Evolutionary conservation across 2,329 filamentous ascomycete genomes (phyloP), one percentile per base, ranked within the genome.

Genomic region (Verticillium zaregamsianum): DNA sequence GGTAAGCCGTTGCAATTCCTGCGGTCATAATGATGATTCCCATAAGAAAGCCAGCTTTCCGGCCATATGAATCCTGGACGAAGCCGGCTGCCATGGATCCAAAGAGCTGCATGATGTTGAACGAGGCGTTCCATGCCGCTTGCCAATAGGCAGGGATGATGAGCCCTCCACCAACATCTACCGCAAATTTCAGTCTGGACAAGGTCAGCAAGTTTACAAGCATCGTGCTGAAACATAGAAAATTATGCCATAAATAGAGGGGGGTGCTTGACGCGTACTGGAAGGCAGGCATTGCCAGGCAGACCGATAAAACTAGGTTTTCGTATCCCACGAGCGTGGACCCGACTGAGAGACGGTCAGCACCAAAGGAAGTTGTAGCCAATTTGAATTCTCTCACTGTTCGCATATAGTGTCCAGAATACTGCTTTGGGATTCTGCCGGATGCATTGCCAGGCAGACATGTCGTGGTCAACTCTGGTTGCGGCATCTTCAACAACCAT

Each of bases 71-170:
- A 49, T 69, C 67, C 23, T 66, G 64, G 12, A 64, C 52, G 55
- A 61, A 67, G 39, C 67, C 67, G 9, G 65, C 62, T 12, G 57
- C 37, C 8, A 65, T 54, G 11, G 66, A 64, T 11, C 67, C 66
- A 6, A 68, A 39, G 49, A 66, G 60, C 59, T 64, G 67, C 61
- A 63, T 64, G 14, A 65, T 58, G 56, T 68, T 66, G 61, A 64
- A 66, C 49, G 58, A 59, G 15, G 66, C 66, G 59, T 64, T 69
- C 67, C 67, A 69, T 23, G 62, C 62, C 8, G 66, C 63, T 49
- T 69, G 66, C 67, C 66, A 69, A 55, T 63, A 64, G 55, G 67
- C 66, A 9, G 67, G 66, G 33, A 69, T 66, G 8, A 66, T 65
- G 31, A 64, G 59, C 33, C 55, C 56, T 37, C 62, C 65, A 40